phyloP scores from a whole-genome alignment of 805 yeast genomes.

The Barnettozyma wickerhamii region DNA sequence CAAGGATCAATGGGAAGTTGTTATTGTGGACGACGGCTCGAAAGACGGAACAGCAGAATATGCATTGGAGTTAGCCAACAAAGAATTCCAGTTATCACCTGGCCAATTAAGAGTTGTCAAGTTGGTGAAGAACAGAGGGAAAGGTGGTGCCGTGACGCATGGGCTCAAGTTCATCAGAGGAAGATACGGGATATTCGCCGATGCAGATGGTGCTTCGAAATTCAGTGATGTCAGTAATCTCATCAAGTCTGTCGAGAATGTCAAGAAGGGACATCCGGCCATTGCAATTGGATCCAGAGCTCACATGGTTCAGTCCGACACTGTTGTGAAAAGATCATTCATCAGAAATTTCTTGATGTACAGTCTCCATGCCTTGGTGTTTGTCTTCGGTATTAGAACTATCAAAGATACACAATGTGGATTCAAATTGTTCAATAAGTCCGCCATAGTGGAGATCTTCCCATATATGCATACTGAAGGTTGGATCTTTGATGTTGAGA shows the following conservation, averaged over 20 bases:
- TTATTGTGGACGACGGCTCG: slow-evolving; percentile 92
- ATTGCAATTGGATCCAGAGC: slow-evolving; percentile 92
- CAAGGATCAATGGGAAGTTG: slow-evolving; percentile 57
- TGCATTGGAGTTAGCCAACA: slow-evolving; percentile 56
- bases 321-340: slow-evolving; percentile 90
- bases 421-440: slow-evolving; percentile 81
- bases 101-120: slow-evolving; percentile 67
- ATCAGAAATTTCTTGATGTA: slow-evolving; percentile 90
- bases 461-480: slow-evolving; percentile 95
- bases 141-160: slow-evolving; percentile 95
- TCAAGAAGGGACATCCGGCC: slow-evolving; percentile 36
- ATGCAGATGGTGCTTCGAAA: slow-evolving; percentile 94
- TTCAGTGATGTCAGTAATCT: slow-evolving; percentile 65
- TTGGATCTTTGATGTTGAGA: slow-evolving; percentile 97
- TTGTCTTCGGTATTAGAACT: slow-evolving; percentile 79
- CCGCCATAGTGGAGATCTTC: slow-evolving; percentile 61
- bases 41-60: slow-evolving; percentile 70
- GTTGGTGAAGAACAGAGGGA: slow-evolving; percentile 78
- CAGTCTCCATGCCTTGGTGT: slow-evolving; percentile 83
- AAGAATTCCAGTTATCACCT: slow-evolving; percentile 43
- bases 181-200: slow-evolving; percentile 76
- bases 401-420: slow-evolving; percentile 97
- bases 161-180: slow-evolving; percentile 81
- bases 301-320: slow-evolving; percentile 93
- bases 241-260: slow-evolving; percentile 34